These are phyloP conservation scores for Moesziomyces parantarcticus DNA, from an alignment of 1,284 basidiomycete genomes.

Conservation along the genomic window DNA sequence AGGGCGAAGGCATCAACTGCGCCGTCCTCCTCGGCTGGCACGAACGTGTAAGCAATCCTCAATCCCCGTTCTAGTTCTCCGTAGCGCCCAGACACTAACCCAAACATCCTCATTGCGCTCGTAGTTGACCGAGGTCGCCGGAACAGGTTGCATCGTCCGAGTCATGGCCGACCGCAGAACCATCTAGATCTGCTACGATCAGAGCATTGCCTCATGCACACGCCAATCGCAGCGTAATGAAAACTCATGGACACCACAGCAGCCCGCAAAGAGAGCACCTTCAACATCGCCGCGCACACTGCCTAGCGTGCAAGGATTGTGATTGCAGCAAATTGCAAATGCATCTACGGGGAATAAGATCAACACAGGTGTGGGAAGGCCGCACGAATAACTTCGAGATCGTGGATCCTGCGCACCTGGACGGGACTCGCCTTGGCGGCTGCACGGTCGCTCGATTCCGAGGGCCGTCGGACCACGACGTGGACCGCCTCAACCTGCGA, in stretches of 20 bases:
- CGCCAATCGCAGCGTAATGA: not conserved
- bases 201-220: not conserved
- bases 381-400: conserved; percentile 21
- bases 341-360: not conserved
- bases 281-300: not conserved
- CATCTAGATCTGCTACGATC: conserved; percentile 12
- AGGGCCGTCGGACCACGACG: conserved; percentile 34
- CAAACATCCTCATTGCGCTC: not conserved
- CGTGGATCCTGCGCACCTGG: conserved; percentile 18
- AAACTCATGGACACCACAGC: not conserved
- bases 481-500: conserved; percentile 38
- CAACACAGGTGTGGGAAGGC: conserved; percentile 33
- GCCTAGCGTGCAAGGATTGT: not conserved
- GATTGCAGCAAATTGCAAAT: not conserved
- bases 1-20: conserved; percentile 53
- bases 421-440: conserved; percentile 1
- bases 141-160: conserved; percentile 94
- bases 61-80: not conserved
- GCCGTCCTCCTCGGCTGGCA: conserved; percentile 94
- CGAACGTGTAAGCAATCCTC: conserved; percentile 78
- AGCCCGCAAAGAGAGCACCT: not conserved
- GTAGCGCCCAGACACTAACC: not conserved
- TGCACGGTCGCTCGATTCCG: not conserved
- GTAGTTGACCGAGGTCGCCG: conserved; percentile 92
- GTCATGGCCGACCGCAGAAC: conserved; percentile 85